Percentiles rank a stretch among this genome's conserved stretches.
Conservation (phyloP, 345 rosid species). For the Rhodamnia argentea region DNA sequence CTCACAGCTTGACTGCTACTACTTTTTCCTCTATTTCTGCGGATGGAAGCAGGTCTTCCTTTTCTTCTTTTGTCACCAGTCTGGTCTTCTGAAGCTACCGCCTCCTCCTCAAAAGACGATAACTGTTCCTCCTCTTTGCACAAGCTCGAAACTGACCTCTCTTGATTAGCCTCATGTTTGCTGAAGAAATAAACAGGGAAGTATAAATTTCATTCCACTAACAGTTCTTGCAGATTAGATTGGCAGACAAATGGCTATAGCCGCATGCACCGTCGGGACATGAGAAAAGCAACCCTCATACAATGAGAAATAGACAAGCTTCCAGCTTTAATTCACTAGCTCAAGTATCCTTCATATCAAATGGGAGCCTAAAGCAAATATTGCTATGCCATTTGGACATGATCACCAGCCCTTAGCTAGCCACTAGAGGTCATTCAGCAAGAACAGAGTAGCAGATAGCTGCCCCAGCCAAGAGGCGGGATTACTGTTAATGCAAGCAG, state of each 20-base stretch:
- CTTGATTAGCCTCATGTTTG: conserved; percentile 10
- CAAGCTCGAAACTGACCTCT: background rate
- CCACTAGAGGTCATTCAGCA: background rate
- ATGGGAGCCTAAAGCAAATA: background rate
- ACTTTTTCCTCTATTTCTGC: conserved; percentile 29
- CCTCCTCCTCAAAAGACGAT: background rate
- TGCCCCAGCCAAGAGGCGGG: background rate
- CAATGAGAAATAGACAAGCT: background rate
- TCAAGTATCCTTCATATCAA: background rate
- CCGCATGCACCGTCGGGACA: background rate
- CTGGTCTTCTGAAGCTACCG: background rate
- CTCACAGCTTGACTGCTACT: conserved; percentile 18
- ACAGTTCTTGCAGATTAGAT: background rate
- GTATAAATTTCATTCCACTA: background rate
- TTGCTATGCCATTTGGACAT: background rate
- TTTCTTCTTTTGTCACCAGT: conserved; percentile 31
- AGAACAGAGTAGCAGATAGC: background rate
- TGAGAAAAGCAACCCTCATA: background rate
- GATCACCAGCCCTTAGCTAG: background rate
- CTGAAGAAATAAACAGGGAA: conserved; percentile 22
- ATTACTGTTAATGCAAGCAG: background rate
- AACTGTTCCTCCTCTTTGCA: background rate
- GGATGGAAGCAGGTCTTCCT: conserved; percentile 38
- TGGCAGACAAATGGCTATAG: background rate
- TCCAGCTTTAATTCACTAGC: background rate